Base-by-base conservation (phyloP, 495 filamentous ascomycete genomes). In the Gamarada debralockiae region DNA sequence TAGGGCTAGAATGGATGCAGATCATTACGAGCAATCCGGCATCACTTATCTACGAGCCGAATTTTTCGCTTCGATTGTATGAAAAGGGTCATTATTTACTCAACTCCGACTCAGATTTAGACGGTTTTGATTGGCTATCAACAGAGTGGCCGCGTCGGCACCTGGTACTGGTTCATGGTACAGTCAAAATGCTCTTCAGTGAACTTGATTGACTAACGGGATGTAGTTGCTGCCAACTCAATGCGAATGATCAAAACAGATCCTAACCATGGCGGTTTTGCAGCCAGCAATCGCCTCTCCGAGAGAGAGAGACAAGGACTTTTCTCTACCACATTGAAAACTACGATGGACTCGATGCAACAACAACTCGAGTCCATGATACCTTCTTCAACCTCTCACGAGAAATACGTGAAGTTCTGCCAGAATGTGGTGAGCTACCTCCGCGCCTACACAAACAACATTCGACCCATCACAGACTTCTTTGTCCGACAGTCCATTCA, bases 301-400 rank as follows among this genome's bases (percentile, higher is more conserved):
- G 14, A 61, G 57, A 37, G 50, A 50, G 37, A 43, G 40, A 43
- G 17, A 23, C 21, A 14, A 57, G 50, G 10, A 5, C 27, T 29
- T 5, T 75, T 67, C 58, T 58, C 59, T 15, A 64, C 56, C 29
- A 63, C 61, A 14, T 55, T 80, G 3, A 62, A 65, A 31, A 57
- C 56, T 18, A 63, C 62, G 6, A 79, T 80, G 75, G 65, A 69
- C n/a, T 70, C 67, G 23, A 76, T 80, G 53, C 73, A 70, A 49
- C 43, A 61, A n/a, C 65, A 75, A 50, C 63, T 80, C 0, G 60
- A 67, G 18, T 58, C 62, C 0, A 56, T 73, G 22, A 55, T 50
- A 0, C 38, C 61, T 4, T 55, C 65, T 10, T 50, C 63, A 0
- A 29, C 34, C 18, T 65, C 68, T 33, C 74, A 78, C 27, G 54